Evolutionary conservation across 176 grass and related monocot species (phyloP).

Genomic region (Rhynchospora tenuis): DNA sequence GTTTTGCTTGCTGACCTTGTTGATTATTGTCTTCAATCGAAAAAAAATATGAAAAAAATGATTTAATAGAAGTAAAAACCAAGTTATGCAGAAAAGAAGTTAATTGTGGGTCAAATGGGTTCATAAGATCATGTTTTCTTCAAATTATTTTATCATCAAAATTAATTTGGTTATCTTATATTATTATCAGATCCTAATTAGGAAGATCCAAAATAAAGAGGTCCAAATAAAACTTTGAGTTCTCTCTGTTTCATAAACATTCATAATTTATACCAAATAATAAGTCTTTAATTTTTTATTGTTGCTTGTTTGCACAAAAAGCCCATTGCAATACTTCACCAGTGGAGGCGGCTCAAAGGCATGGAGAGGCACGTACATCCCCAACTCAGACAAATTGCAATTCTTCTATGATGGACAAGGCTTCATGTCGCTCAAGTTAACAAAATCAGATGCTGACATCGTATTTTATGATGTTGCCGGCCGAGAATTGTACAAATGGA

Average conservation of each 20-base stretch:
- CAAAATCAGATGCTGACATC: conserved; percentile 22
- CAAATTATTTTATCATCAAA: no score
- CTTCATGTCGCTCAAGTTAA: conserved; percentile 69
- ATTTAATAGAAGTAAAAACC: no score
- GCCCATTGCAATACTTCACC: conserved; percentile 51
- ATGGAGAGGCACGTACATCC: conserved; percentile 56
- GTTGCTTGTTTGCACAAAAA: conserved; percentile 13
- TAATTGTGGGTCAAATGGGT: no score
- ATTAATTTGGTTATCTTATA: no score
- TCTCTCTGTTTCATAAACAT: background rate
- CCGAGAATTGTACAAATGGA: conserved; percentile 50
- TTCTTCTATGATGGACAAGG: conserved; percentile 94
- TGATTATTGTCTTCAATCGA: no score
- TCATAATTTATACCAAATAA: background rate
- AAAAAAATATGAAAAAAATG: no score
- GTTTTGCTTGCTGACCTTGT: no score
- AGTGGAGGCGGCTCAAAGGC: conserved; percentile 85
- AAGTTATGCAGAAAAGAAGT: no score
- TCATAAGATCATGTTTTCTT: no score
- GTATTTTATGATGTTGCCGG: conserved; percentile 61
- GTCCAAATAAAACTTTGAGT: background rate
- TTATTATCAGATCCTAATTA: no score
- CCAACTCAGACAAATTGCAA: conserved; percentile 41
- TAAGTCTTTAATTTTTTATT: background rate
- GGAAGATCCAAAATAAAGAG: no score